Percentiles rank a stretch among this genome's conserved stretches.
phyloP scores from a whole-genome alignment of 179 eudicot species.

The Carnegiea gigantea region DNA sequence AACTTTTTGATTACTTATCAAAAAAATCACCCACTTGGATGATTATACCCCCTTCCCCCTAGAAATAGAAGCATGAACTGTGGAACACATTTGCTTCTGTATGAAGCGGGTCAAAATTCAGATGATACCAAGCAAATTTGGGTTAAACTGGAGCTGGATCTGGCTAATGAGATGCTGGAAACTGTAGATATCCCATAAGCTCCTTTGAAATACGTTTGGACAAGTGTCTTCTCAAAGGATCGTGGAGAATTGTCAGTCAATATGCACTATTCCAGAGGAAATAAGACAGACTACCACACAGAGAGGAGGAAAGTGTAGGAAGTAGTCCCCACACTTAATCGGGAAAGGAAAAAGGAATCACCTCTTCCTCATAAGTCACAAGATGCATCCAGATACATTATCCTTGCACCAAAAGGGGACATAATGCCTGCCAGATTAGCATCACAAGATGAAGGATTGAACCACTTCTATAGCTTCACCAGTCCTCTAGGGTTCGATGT shows the following conservation, averaged over 20 bases:
- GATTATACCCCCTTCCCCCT: background rate
- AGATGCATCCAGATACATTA: constrained; percentile 94
- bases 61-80: background rate
- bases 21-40: background rate
- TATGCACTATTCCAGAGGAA: constrained; percentile 55
- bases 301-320: constrained; percentile 7
- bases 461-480: constrained; percentile 76
- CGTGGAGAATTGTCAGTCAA: constrained; percentile 35
- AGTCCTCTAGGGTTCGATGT: constrained; percentile 85
- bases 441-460: constrained; percentile 36
- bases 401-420: constrained; percentile 82
- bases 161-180: constrained; percentile 63
- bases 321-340: background rate
- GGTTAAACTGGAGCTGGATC: constrained; percentile 40
- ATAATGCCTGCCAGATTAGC: constrained; percentile 39
- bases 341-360: constrained; percentile 19
- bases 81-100: constrained; percentile 4
- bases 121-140: constrained; percentile 74
- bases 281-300: constrained; percentile 84
- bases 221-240: constrained; percentile 43
- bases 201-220: constrained; percentile 74
- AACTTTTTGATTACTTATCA: too few species aligned
- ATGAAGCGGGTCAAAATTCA: constrained; percentile 1
- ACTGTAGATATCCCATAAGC: constrained; percentile 98
- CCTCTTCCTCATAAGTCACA: constrained; percentile 56